These are phyloP conservation scores for Wickerhamomyces rabaulensis DNA, from an alignment of 805 yeast species.

Conservation along the genomic window DNA sequence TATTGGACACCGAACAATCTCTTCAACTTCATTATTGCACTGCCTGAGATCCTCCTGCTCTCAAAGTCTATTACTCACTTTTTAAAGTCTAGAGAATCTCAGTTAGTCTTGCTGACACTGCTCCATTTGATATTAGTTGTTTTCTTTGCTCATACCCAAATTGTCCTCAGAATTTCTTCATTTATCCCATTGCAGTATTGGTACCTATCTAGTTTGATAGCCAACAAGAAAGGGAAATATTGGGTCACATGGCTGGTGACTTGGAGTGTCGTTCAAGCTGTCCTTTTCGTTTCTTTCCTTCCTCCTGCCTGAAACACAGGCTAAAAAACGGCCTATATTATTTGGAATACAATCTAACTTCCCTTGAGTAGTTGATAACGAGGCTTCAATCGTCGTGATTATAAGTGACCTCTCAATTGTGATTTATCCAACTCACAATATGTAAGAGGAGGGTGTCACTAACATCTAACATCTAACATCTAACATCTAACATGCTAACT, in stretches of 20 bases:
- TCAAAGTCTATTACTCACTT: slow-evolving; percentile 33
- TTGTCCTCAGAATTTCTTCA: slow-evolving; percentile 71
- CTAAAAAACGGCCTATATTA: no score
- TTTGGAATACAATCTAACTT: slow-evolving; percentile 5
- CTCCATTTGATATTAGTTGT: slow-evolving; percentile 45
- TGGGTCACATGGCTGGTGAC: slow-evolving; percentile 45
- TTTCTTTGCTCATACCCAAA: slow-evolving; percentile 78
- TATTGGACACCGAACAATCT: slow-evolving; percentile 82
- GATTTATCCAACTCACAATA: no score
- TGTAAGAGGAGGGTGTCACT: no score
- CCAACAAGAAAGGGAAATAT: slow-evolving; percentile 25
- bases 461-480: no score
- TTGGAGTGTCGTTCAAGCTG: slow-evolving; percentile 69
- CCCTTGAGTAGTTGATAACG: no score
- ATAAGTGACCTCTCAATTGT: no score
- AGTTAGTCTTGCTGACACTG: slow-evolving; percentile 31
- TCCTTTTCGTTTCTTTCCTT: slow-evolving; percentile 71
- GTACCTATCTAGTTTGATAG: slow-evolving; percentile 48
- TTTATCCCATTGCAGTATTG: slow-evolving; percentile 74
- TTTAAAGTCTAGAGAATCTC: slow-evolving; percentile 33
- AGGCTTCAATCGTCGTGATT: no score
- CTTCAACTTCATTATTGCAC: slow-evolving; percentile 75
- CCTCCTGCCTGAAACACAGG: no score
- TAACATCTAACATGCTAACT: no score
- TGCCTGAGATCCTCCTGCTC: slow-evolving; percentile 57